These are phyloP conservation scores for Ottelia alismoides DNA, from an alignment of 106 monocot species.

Conservation along the genomic window DNA sequence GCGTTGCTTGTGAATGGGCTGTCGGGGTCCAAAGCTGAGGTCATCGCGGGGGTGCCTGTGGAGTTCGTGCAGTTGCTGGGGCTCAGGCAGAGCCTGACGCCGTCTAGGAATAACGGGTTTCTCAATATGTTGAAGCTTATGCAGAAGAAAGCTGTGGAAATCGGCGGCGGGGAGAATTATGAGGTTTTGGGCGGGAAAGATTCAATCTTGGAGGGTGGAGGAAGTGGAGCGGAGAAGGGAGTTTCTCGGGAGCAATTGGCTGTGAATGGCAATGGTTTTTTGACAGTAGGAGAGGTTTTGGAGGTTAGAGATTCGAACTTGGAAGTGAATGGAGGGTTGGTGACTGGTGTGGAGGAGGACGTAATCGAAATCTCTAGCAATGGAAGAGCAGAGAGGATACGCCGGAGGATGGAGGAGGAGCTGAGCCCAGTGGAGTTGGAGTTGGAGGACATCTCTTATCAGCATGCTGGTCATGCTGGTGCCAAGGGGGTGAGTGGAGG, in stretches of 20 bases:
- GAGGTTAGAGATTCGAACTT: background rate
- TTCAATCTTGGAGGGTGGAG: background rate
- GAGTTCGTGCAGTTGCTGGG: slow-evolving; percentile 59
- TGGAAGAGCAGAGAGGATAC: too few species aligned
- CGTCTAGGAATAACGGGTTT: slow-evolving; percentile 71
- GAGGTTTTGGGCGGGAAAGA: background rate
- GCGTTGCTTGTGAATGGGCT: slow-evolving; percentile 59
- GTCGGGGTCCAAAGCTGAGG: slow-evolving; percentile 26
- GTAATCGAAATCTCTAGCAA: too few species aligned
- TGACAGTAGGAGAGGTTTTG: slow-evolving; percentile 34
- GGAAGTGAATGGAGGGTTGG: background rate
- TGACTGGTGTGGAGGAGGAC: too few species aligned
- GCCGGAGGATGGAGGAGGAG: too few species aligned
- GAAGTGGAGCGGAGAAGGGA: slow-evolving; percentile 16
- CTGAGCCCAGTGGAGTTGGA: too few species aligned
- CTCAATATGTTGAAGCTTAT: slow-evolving; percentile 68
- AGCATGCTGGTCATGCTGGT: slow-evolving; percentile 70
- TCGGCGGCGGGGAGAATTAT: too few species aligned
- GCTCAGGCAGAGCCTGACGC: slow-evolving; percentile 58
- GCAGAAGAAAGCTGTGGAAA: slow-evolving; percentile 72
- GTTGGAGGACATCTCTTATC: too few species aligned
- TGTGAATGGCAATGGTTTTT: slow-evolving; percentile 70
- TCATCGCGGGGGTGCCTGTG: slow-evolving; percentile 25
- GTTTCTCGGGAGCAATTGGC: slow-evolving; percentile 49
- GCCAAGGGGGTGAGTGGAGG: slow-evolving; percentile 26